Base-by-base conservation (phyloP, 352 stramenopile species). In the Phytophthora aleatoria region DNA sequence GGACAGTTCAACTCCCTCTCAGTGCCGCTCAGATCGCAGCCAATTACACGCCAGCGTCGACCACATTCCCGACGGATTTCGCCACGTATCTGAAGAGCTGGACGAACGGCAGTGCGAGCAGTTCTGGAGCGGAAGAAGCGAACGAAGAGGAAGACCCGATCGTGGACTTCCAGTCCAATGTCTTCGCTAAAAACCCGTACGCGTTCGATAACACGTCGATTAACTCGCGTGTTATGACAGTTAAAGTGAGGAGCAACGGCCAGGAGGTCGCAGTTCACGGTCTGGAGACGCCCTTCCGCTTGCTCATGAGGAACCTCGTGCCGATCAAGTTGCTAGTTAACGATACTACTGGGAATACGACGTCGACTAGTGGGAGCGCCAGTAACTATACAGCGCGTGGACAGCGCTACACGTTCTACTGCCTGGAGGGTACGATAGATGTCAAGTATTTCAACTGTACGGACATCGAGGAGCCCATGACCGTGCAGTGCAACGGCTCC, bases 181-280 rank as follows among this genome's bases (percentile, higher is more conserved):
- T 84, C 12, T 90, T 79, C 52, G 79, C 81, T 0, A 90, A 88
- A 66, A 90, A 90, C 49, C 79, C 74, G 44, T 90, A 90, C 52
- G 73, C 61, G 10, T 90, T 87, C 54, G 73, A 70, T 3, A 77
- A 74, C 2, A 75, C 61, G 12, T 66, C 65, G 0, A 50, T 90
- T 3, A 88, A 90, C 39, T 90, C 81, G 10, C 69, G 72, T 2
- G 81, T 90, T 3, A 83, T 86, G 72, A 90, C 78, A 9, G 62
- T 90, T 35, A 85, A 84, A 26, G 77, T 90, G 33, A 72, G 57
- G 13, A 70, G 75, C 3, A 57, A 65, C 15, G 71, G 64, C 2
- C 47, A 71, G 5, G 58, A 87, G 38, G 51, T 90, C 4, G 26
- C 51, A 0, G 74, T 91, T 2, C 60, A 41, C 1, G 68, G 69